Evolutionary conservation across 2,329 filamentous ascomycete species (phyloP), one percentile per base, ranked within the genome.

Genomic region (Colletotrichum acutatum): DNA sequence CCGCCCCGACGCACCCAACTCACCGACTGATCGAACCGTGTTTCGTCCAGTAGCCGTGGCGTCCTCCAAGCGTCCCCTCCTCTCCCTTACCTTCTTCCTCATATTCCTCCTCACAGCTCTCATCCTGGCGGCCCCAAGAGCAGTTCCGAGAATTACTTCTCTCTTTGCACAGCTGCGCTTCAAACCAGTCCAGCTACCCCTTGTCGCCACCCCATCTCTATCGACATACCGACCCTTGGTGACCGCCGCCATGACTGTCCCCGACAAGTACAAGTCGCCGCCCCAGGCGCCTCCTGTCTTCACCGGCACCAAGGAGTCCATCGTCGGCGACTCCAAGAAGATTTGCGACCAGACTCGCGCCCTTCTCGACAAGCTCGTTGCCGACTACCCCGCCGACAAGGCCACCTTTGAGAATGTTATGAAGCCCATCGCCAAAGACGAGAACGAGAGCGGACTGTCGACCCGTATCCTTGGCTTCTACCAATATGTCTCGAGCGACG

Each of bases 231-330:
- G 78, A 74, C 65, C 80, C 73, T 80, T 83, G 77, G 83, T 80
- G 75, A 91, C 87, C 76, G 87, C 83, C 81, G 88, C 82, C 79
- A 94, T 94, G 92, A 49, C 42, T 11, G 70, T 74, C 12, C 87
- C 90, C 73, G 83, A 88, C 76, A 89, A 91, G 82, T 94, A 93
- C 84, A 89, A 88, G 82, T 92, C 88, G 80, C 94, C 94, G 75
- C 94, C 94, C 3, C 94, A 96, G 86, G 87, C 91, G 53, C 94
- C 94, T 70, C 93, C 94, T 67, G 88, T 91, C 80, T 97, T 96
- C 84, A 94, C 89, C 3, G 92, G 92, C 76, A 95, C 93, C 59
- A 90, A 92, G 75, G 88, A 92, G 72, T 90, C 88, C 76, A 88
- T 97, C 76, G 82, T 94, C 54, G 85, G 87, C 74, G 91, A 93